A percentile compares a stretch with the other conserved stretches of the same genome.
Conservation (phyloP, 2,329 filamentous ascomycete species). For the Diaporthe sp. region DNA sequence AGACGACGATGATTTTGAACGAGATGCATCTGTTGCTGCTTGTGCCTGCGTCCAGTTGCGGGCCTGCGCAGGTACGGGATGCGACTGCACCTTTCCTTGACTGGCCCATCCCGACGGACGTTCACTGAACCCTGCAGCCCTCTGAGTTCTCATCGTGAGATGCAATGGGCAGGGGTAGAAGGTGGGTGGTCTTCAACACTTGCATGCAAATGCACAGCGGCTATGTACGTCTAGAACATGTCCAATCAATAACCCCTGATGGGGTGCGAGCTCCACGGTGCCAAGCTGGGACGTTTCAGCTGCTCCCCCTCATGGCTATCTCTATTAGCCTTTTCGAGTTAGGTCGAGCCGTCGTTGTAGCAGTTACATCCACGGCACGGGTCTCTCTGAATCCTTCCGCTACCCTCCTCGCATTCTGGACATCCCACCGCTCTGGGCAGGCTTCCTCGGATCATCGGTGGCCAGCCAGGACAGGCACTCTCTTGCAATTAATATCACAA, state of each 20-base stretch:
- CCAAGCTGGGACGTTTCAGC: conserved; percentile 47
- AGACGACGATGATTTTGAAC: not conserved
- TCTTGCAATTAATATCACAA: conserved; percentile 16
- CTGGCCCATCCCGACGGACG: conserved; percentile 32
- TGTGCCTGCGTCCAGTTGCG: conserved; percentile 25
- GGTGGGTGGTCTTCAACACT: conserved; percentile 40
- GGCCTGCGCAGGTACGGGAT: conserved; percentile 38
- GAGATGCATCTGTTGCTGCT: conserved; percentile 14
- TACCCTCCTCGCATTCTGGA: not conserved
- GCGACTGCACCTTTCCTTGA: conserved; percentile 20
- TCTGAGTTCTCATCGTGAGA: conserved; percentile 36
- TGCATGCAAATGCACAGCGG: conserved; percentile 51
- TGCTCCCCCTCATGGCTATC: conserved; percentile 39
- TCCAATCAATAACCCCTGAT: conserved; percentile 45
- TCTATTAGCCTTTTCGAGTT: conserved; percentile 24
- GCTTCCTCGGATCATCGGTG: not conserved
- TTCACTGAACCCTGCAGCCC: conserved; percentile 40
- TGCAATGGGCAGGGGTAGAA: conserved; percentile 37
- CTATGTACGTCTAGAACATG: conserved; percentile 49
- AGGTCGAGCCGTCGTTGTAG: not conserved
- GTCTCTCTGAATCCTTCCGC: conserved; percentile 12
- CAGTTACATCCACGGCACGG: conserved; percentile 9
- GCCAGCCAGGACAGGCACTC: not conserved
- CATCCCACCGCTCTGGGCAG: not conserved
- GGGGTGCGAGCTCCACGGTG: conserved; percentile 22